Evolutionary conservation across 2,329 filamentous ascomycete genomes (phyloP), one percentile per base, ranked within the genome.

Genomic region (Sporothrix schenckii): DNA sequence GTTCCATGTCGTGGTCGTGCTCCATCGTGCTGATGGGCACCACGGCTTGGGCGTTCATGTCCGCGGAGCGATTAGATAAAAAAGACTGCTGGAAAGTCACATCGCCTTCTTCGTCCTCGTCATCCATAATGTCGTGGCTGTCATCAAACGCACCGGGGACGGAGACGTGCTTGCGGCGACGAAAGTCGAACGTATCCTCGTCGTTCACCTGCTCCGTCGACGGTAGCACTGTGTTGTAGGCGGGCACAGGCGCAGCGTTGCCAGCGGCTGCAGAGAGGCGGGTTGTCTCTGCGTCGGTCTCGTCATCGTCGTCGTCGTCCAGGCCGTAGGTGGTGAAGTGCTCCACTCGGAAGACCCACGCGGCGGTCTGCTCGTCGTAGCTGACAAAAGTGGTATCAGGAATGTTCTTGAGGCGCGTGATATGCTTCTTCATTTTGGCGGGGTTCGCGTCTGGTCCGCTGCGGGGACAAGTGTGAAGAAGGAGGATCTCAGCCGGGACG

Each of bases 251-350:
- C 76, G 47, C 68, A 50, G 44, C 49, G n/a, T 19, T 69, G 49
- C 56, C 60, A 11, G 44, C 21, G 2, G 52, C 71, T 13, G 70
- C 54, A 41, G 72, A 69, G 63, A 70, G 14, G 16, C 27, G 76
- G 44, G 83, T 80, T 72, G 84, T 83, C 75, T 88, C 88, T 9
- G 84, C 84, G 61, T 90, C 84, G 9, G 87, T 88, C 66, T 92
- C 89, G 44, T 92, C 90, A 58, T 93, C 90, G 39, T 92, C 90
- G 74, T 94, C 87, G 39, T 92, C 92, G 73, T 94, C 91, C 69
- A 98, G 85, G 53, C 92, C 94, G 77, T 99, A 99, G 1, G 93
- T 97, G 1, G 94, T 98, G 79, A 96, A 99, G 80, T 99, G 95
- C 76, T 94, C 89, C n/a, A 99, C 95, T 11, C 85, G 89, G 82